Evolutionary conservation across 441 rosid genomes (phyloP), one percentile per base, ranked within the genome.

Genomic region (Syzygium syzygioides): DNA sequence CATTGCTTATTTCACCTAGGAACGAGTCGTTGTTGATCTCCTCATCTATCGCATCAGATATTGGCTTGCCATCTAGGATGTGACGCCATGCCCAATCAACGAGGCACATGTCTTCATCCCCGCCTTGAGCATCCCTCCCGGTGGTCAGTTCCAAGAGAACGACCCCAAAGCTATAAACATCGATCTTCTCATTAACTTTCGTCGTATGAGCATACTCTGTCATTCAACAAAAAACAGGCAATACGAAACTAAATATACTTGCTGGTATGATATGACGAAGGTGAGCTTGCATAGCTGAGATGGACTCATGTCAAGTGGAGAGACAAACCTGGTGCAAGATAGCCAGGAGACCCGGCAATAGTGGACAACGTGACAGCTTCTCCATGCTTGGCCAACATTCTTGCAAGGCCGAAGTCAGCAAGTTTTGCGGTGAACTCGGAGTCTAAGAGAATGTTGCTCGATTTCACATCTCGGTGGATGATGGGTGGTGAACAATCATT

Each of bases 371-470:
- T 88, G 85, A 90, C 86, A 86, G 90, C 89, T 92, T 94, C 92
- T 87, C 93, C 94, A 9, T 90, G 90, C 88, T 90, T 91, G 83
- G 89, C 60, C 88, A 95, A 85, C 87, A 92, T 94, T 90, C 90
- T 94, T 54, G 97, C 95, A 3, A 94, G 90, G 55, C 97, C 97
- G 28, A 95, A 95, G 90, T 95, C 96, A 3, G 95, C 95, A 32
- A 95, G 90, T 60, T 94, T 95, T 0, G 95, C 95, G 52, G 94
- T 94, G 91, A 95, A 94, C 25, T 94, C 90, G 1, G 94, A 91
- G 89, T 93, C 97, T 71, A 95, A 90, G 34, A 94, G 92, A 89
- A 95, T 89, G 87, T 95, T 95, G 92, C 96, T 94, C 3, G 96
- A 91, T 71, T 95, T 95, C 83, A 95, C 89, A 85, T 95, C 97